phyloP scores from a whole-genome alignment of 116 monocot genomes.

The Posidonia oceanica region DNA sequence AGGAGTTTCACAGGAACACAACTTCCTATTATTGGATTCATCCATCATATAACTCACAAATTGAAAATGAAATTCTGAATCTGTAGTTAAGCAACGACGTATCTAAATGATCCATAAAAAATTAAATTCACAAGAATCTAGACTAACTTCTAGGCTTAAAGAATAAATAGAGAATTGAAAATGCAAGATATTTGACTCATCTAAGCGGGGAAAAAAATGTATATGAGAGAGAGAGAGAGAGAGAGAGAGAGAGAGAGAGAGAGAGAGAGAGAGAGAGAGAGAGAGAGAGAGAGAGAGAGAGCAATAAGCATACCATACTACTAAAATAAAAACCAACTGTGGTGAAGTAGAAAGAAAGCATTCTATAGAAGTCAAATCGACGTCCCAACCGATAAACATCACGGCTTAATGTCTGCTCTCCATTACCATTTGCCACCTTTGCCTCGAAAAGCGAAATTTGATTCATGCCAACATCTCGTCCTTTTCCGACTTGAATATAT shows the following conservation, averaged over 20 bases:
- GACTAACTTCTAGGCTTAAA: no score
- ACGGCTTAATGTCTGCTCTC: slow-evolving; percentile 85
- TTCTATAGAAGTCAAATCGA: slow-evolving; percentile 90
- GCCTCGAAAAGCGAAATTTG: slow-evolving; percentile 97
- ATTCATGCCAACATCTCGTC: slow-evolving; percentile 96
- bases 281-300: not conserved
- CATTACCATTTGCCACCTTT: slow-evolving; percentile 95
- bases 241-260: not conserved
- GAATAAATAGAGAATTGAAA: no score
- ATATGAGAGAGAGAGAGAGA: not conserved
- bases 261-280: not conserved
- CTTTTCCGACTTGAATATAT: slow-evolving; percentile 97
- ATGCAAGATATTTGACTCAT: no score
- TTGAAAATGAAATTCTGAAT: no score
- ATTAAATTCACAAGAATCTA: no score
- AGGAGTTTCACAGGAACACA: no score
- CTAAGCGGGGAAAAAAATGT: no score
- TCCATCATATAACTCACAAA: no score
- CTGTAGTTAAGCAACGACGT: no score
- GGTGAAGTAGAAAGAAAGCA: slow-evolving; percentile 94
- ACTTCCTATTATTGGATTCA: no score
- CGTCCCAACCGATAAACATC: slow-evolving; percentile 89
- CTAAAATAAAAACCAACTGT: slow-evolving; percentile 95
- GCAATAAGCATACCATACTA: slow-evolving; percentile 62
- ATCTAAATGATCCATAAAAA: no score